Base-by-base conservation (phyloP, 345 rosid genomes). In the Corchorus capsularis region DNA sequence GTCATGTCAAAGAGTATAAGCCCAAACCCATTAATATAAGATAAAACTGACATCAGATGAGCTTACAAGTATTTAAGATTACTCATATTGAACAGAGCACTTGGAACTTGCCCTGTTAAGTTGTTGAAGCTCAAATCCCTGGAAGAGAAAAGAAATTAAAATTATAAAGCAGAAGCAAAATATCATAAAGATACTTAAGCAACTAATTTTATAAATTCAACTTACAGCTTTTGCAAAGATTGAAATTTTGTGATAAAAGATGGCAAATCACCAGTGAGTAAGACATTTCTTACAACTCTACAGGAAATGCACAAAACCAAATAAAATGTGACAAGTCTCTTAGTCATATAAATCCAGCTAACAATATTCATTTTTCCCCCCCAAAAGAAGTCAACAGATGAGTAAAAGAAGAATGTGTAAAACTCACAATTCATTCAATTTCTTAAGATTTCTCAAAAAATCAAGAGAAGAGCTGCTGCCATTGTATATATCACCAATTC, bases 341-440 rank as follows among this genome's bases (percentile, higher is more conserved):
- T 49, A 19, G 9, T 56, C 3, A 2, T 27, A 19, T 8, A n/a
- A 53, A 54, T 41, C 14, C 22, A 68, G 14, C 16, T n/a, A 27
- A 27, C 11, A 2, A 43, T 5, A 52, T 47, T 49, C 49, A 16
- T 4, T 8, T 32, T 16, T 5, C 6, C 3, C 27, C 27, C 27
- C 3, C 1, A 68, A 68, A 9, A 52, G 47, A 41, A 64, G 27
- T 35, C 27, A 65, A 32, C 4, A 59, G 5, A 75, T 0, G 63
- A 41, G 7, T 35, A 53, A 17, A 49, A 14, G 14, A 68, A 46
- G 5, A 9, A 46, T 54, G 55, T n/a, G 20, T 3, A 69, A 10
- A 62, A 56, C 88, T 86, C 82, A 88, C 91, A 88, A 76, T 73
- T 65, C 62, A 15, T 67, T 72, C 54, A 88, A 73, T 39, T 54